Conservation (phyloP, 495 filamentous ascomycete genomes). For the Penicillium malachiteum region DNA sequence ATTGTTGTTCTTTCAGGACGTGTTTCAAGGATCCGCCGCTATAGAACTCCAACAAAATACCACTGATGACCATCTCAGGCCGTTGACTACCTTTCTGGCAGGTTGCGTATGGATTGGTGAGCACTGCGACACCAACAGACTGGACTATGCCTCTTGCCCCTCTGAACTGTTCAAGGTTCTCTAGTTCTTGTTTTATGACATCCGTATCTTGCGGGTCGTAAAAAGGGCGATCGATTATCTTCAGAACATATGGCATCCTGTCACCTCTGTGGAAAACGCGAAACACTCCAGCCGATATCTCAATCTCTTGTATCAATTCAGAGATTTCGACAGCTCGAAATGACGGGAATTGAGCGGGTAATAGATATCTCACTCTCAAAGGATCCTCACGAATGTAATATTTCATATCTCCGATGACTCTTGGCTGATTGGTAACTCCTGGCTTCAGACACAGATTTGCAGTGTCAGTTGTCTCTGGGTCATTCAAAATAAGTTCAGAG, state of each 20-base stretch:
- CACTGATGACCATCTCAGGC: constrained; percentile 11
- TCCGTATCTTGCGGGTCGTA: constrained; percentile 23
- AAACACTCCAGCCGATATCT: constrained; percentile 19
- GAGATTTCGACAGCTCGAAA: constrained; percentile 10
- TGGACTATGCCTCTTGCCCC: constrained; percentile 19
- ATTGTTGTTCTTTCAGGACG: constrained; percentile 11
- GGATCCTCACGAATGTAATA: constrained; percentile 22
- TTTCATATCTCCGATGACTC: constrained; percentile 2
- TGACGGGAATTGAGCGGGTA: constrained; percentile 11
- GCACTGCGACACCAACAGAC: constrained; percentile 20
- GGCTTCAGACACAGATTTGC: not conserved
- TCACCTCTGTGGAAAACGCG: constrained; percentile 8
- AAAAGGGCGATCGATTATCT: constrained; percentile 18
- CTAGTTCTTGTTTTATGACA: constrained; percentile 19
- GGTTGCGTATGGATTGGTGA: constrained; percentile 20
- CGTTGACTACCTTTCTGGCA: constrained; percentile 1
- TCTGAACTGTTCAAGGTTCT: constrained; percentile 19
- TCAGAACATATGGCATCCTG: constrained; percentile 14
- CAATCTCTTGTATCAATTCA: constrained; percentile 9
- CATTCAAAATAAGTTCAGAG: constrained; percentile 19
- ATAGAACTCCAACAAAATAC: constrained; percentile 19
- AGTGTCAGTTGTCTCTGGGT: constrained; percentile 1
- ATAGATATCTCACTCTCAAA: constrained; percentile 15
- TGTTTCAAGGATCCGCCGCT: constrained; percentile 19
- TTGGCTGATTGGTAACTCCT: not conserved